A percentile compares a stretch with the other conserved stretches of the same genome.
phyloP scores from a whole-genome alignment of 2,329 filamentous ascomycete species.

The Cadophora gregata region DNA sequence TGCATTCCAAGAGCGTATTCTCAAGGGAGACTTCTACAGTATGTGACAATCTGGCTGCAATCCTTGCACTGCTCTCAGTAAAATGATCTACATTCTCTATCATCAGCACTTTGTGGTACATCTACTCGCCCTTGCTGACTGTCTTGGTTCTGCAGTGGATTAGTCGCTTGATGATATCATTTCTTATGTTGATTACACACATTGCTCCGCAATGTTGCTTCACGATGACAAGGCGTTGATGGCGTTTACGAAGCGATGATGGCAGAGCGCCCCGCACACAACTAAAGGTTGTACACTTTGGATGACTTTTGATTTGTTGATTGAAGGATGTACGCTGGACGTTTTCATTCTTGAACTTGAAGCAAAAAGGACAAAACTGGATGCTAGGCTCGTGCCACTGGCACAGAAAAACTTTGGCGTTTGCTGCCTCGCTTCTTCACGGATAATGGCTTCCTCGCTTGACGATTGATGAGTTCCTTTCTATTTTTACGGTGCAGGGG shows the following conservation, averaged over 20 bases:
- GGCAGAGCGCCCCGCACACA: slow-evolving; percentile 27
- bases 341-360: slow-evolving; percentile 32
- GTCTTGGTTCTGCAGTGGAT: slow-evolving; percentile 13
- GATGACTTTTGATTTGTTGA: neutral
- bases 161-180: slow-evolving; percentile 26
- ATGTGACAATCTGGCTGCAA: slow-evolving; percentile 59
- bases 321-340: slow-evolving; percentile 37
- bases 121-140: slow-evolving; percentile 1
- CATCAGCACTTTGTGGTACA: too few relatives aligned
- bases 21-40: slow-evolving; percentile 99
- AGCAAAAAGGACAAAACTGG: neutral
- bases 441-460: slow-evolving; percentile 4
- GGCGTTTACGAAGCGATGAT: slow-evolving; percentile 22
- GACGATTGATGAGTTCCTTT: slow-evolving; percentile 22
- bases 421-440: neutral
- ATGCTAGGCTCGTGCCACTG: slow-evolving; percentile 1
- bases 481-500: slow-evolving; percentile 8
- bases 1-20: slow-evolving; percentile 93
- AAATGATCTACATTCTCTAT: neutral
- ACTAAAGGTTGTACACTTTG: neutral
- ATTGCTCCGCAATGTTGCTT: slow-evolving; percentile 14
- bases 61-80: neutral
- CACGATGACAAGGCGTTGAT: slow-evolving; percentile 8
- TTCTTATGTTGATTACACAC: slow-evolving; percentile 19
- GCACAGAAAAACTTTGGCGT: slow-evolving; percentile 10